Conservation (phyloP, 495 filamentous ascomycete genomes). For the Darksidea phi region DNA sequence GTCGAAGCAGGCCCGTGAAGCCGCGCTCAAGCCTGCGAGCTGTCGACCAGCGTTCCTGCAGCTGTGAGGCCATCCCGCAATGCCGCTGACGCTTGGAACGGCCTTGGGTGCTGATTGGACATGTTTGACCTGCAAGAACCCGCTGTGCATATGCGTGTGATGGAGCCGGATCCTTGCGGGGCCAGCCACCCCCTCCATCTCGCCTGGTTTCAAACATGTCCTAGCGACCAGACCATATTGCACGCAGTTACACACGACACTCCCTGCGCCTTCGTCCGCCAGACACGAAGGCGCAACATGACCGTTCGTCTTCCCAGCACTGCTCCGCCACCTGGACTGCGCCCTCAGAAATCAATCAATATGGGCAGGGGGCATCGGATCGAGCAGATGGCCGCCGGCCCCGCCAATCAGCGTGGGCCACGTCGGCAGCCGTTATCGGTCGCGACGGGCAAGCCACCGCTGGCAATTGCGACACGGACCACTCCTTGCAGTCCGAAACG, state of each 20-base stretch:
- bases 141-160: conserved; percentile 40
- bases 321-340: conserved; percentile 3
- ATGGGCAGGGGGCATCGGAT: conserved; percentile 20
- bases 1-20: conserved; percentile 11
- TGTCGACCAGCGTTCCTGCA: conserved; percentile 36
- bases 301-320: not conserved
- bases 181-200: conserved; percentile 4
- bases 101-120: conserved; percentile 27
- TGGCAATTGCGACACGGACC: conserved; percentile 35
- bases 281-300: not conserved
- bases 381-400: conserved; percentile 22
- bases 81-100: conserved; percentile 13
- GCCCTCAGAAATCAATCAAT: conserved; percentile 7
- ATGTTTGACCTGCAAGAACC: conserved; percentile 33
- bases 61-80: conserved; percentile 29
- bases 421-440: conserved; percentile 39
- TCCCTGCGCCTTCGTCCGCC: not conserved
- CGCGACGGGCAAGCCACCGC: conserved; percentile 25
- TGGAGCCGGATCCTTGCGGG: conserved; percentile 25
- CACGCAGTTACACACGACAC: conserved; percentile 15
- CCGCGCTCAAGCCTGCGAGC: conserved; percentile 28
- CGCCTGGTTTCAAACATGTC: conserved; percentile 6
- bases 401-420: conserved; percentile 34
- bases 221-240: not conserved
- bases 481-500: conserved; percentile 34